Evolutionary conservation across 495 filamentous ascomycete species (phyloP).

Genomic region (Bathelium albidoporum): DNA sequence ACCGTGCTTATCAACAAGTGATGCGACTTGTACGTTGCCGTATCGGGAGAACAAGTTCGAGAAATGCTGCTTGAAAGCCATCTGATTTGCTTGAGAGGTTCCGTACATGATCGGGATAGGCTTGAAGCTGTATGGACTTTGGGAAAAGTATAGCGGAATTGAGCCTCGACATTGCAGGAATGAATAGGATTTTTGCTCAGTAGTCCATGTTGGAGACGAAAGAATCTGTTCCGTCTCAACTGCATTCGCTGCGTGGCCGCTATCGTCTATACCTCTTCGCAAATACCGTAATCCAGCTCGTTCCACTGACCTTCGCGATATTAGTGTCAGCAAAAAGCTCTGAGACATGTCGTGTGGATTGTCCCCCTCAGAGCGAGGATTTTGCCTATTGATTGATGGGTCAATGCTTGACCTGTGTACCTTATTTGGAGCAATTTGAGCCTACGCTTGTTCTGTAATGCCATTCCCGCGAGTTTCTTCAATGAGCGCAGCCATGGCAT

Average conservation of each 20-base stretch:
- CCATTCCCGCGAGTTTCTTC: not conserved
- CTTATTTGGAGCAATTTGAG: not conserved
- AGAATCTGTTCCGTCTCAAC: constrained; percentile 94
- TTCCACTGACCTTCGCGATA: constrained; percentile 74
- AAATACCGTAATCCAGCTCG: constrained; percentile 84
- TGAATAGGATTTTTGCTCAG: constrained; percentile 57
- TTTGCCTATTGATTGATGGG: not conserved
- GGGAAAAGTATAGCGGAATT: constrained; percentile 86
- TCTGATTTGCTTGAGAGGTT: constrained; percentile 60
- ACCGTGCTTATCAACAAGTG: constrained; percentile 75
- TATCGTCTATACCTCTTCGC: constrained; percentile 80
- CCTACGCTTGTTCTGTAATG: constrained; percentile 10
- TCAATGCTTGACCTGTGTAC: not conserved
- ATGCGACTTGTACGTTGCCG: constrained; percentile 66
- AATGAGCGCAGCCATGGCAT: constrained; percentile 9
- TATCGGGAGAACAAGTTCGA: constrained; percentile 53
- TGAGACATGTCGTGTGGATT: not conserved
- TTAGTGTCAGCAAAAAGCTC: constrained; percentile 65
- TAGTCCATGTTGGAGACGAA: constrained; percentile 51
- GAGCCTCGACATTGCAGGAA: constrained; percentile 80
- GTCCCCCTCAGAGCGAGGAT: not conserved
- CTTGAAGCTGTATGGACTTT: constrained; percentile 86
- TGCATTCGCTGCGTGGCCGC: constrained; percentile 76
- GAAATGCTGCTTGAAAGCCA: constrained; percentile 74
- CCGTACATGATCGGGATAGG: constrained; percentile 73